Conservation (phyloP, 2,329 filamentous ascomycete genomes). For the Dryadomyces sulphureus region DNA sequence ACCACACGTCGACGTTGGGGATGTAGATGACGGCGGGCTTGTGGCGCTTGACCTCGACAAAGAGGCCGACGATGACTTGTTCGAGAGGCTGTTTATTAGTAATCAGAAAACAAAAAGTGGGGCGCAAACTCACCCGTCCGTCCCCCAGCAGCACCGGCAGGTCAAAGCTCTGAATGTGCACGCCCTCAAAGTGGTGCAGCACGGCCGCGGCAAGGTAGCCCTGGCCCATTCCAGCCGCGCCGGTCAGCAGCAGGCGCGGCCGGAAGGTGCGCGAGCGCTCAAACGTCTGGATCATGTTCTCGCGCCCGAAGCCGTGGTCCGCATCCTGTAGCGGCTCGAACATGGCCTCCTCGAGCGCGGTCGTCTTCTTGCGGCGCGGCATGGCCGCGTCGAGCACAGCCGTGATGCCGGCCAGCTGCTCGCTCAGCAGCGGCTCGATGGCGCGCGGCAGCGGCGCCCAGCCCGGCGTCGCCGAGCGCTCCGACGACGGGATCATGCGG, state of each 20-base stretch:
- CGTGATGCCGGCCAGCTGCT: conserved; percentile 57
- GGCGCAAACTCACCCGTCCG: conserved; percentile 41
- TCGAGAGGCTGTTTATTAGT: conserved; percentile 45
- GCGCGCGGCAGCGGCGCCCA: conserved; percentile 66
- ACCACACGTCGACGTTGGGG: conserved; percentile 82
- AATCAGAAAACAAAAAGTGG: not conserved
- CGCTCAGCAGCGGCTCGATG: conserved; percentile 67
- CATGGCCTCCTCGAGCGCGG: conserved; percentile 86
- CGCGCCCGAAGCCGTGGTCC: conserved; percentile 71
- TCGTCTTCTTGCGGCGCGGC: conserved; percentile 72
- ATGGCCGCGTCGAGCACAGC: conserved; percentile 58
- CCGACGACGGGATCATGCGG: conserved; percentile 90
- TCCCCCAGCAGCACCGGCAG: conserved; percentile 77
- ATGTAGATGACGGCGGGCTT: conserved; percentile 95
- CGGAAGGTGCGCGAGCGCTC: conserved; percentile 79
- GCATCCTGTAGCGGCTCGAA: conserved; percentile 73
- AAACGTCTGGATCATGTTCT: conserved; percentile 63
- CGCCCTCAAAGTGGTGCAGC: conserved; percentile 78
- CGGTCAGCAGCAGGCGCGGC: conserved; percentile 71
- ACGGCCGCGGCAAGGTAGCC: conserved; percentile 74
- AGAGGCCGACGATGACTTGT: conserved; percentile 78
- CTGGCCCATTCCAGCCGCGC: conserved; percentile 84
- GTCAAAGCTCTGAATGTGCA: conserved; percentile 92
- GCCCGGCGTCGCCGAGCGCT: conserved; percentile 73
- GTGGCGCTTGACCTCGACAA: conserved; percentile 82